Evolutionary conservation across 2,329 filamentous ascomycete species (phyloP), one percentile per base, ranked within the genome.

Genomic region (Chaetomium strumarium): DNA sequence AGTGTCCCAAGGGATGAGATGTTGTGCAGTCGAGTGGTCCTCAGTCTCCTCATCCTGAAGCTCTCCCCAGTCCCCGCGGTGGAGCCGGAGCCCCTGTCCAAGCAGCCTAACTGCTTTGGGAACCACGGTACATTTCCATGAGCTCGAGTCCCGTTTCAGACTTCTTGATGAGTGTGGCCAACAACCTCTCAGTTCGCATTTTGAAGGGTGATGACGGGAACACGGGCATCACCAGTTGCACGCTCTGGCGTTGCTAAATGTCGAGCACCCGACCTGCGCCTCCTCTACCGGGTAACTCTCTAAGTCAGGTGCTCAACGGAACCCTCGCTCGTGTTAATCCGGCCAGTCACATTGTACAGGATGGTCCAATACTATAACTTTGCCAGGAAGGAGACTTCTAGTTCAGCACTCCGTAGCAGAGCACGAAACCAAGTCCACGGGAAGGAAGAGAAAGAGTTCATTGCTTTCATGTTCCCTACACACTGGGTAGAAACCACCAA

Each of bases 71-170:
- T 41, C 46, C 41, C 41, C 51, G 46, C 40, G 36, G 51, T 49
- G 51, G 51, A 53, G 51, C 24, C 34, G 46, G 40, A 53, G 45
- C 31, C 41, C 50, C 46, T 37, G 29, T 31, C 39, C 19, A 37
- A 12, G n/a, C 2, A 31, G 7, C 7, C 46, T 49, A 53, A 41
- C 41, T 29, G 34, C 5, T 36, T 49, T 46, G 7, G 36, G 46
- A 12, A 9, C 46, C 24, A 24, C 31, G n/a, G n/a, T 19, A 37
- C 31, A 14, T 34, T 29, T 30, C 44, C 49, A 47, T 20, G 34
- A 8, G 19, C 42, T 30, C 13, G 13, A 30, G 50, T 24, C 33
- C 19, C 20, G 51, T 53, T 53, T 53, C 51, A 53, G 51, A 37
- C 51, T 51, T 34, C 29, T 10, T 36, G 20, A 24, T 24, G 4